These are phyloP conservation scores for Cytospora piceicola DNA, from an alignment of 2,329 filamentous ascomycete genomes.

Conservation along the genomic window DNA sequence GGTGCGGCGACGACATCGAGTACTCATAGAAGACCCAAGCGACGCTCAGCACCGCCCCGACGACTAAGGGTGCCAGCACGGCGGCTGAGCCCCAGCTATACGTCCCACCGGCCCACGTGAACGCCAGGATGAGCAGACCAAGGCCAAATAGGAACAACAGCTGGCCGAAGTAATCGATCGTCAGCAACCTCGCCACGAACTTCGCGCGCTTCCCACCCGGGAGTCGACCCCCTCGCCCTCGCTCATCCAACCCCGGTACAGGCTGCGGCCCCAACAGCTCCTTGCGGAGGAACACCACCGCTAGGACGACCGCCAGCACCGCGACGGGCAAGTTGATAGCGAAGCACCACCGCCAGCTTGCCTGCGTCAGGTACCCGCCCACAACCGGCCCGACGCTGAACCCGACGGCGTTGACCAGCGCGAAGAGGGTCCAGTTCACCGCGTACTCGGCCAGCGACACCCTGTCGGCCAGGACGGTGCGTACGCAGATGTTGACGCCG, in stretches of 20 bases:
- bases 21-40: constrained; percentile 57
- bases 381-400: constrained; percentile 66
- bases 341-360: constrained; percentile 70
- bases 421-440: constrained; percentile 65
- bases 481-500: constrained; percentile 63
- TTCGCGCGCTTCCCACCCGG: constrained; percentile 30
- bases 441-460: constrained; percentile 65
- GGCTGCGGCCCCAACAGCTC: constrained; percentile 60
- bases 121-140: constrained; percentile 56
- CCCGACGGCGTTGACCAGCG: constrained; percentile 60
- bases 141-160: constrained; percentile 59
- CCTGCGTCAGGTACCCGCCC: constrained; percentile 59
- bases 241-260: constrained; percentile 49
- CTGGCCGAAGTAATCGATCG: constrained; percentile 60
- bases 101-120: constrained; percentile 58
- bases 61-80: constrained; percentile 53
- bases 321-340: constrained; percentile 64
- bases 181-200: constrained; percentile 54
- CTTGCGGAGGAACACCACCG: constrained; percentile 60
- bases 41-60: constrained; percentile 47
- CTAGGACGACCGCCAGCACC: constrained; percentile 53
- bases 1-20: constrained; percentile 54
- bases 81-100: constrained; percentile 55
- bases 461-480: constrained; percentile 67
- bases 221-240: constrained; percentile 40